Percentiles rank a stretch among this genome's conserved stretches.
Conservation (phyloP, 176 grass and related monocot genomes). For the Carex pumila region DNA sequence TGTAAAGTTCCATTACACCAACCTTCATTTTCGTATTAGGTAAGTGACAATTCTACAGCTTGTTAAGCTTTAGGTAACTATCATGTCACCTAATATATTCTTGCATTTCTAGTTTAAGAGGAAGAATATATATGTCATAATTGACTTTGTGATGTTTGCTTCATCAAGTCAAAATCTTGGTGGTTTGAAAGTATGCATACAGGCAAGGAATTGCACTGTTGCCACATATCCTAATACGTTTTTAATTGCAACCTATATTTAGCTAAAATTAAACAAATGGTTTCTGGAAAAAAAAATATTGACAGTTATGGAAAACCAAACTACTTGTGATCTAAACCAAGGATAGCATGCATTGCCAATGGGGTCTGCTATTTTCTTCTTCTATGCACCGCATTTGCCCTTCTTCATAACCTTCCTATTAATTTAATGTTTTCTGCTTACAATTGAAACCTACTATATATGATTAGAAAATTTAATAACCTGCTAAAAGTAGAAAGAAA, state of each 20-base stretch:
- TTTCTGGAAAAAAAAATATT: not conserved
- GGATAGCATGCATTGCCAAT: not conserved
- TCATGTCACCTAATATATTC: slow-evolving; percentile 7
- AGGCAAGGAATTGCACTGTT: not conserved
- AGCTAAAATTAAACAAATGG: not conserved
- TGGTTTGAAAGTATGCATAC: not conserved
- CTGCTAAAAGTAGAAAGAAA: too few relatives aligned
- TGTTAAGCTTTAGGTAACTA: slow-evolving; percentile 5
- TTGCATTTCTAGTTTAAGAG: not conserved
- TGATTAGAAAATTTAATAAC: too few relatives aligned
- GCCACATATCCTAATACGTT: not conserved
- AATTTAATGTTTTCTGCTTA: too few relatives aligned
- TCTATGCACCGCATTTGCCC: too few relatives aligned
- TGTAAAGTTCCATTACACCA: slow-evolving; percentile 22
- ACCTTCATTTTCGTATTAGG: not conserved
- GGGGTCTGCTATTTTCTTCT: too few relatives aligned
- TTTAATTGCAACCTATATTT: not conserved
- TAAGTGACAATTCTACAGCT: not conserved
- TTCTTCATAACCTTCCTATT: too few relatives aligned
- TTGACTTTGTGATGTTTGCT: not conserved
- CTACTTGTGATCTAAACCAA: not conserved
- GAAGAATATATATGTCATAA: not conserved
- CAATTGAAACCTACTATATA: too few relatives aligned
- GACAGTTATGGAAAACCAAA: not conserved
- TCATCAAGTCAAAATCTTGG: not conserved